phyloP scores from a whole-genome alignment of 1,284 basidiomycete species.

The Puccinia hordei region DNA sequence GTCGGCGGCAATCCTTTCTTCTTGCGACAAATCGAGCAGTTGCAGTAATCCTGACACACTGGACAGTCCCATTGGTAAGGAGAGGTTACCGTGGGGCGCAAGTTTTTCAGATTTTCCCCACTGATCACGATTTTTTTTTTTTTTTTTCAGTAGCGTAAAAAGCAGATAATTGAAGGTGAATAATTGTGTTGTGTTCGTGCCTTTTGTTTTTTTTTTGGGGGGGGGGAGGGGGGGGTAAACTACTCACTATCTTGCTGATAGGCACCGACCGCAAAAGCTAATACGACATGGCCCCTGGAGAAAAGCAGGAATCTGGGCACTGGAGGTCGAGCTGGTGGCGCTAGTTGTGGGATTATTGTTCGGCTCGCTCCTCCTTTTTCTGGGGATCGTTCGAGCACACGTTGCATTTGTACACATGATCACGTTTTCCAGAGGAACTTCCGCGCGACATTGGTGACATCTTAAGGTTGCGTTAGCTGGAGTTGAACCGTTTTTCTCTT shows the following conservation, averaged over 20 bases:
- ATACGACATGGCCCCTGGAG: constrained; percentile 13
- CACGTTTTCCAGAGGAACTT: constrained; percentile 13
- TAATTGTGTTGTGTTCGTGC: neutral
- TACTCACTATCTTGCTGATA: constrained; percentile 48
- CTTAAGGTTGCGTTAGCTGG: neutral
- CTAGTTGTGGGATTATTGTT: neutral
- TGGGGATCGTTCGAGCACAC: neutral
- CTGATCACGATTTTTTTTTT: constrained; percentile 1
- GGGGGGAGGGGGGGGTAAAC: neutral
- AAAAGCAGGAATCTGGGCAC: neutral
- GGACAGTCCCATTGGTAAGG: constrained; percentile 46
- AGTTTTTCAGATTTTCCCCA: constrained; percentile 40
- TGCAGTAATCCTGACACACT: constrained; percentile 49
- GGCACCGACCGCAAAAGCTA: constrained; percentile 41
- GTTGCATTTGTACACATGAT: constrained; percentile 40
- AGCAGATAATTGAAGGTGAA: neutral
- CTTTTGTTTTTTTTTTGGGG: neutral
- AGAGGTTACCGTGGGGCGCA: constrained; percentile 17
- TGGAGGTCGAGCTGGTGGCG: neutral
- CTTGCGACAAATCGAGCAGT: constrained; percentile 49
- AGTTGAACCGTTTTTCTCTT: neutral
- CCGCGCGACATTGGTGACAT: constrained; percentile 49
- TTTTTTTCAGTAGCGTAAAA: neutral
- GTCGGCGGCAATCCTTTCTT: constrained; percentile 48
- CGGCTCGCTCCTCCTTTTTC: constrained; percentile 15